Base-by-base conservation (phyloP, 1,139 yeast species). In the Debaryomyces psychrophilus region DNA sequence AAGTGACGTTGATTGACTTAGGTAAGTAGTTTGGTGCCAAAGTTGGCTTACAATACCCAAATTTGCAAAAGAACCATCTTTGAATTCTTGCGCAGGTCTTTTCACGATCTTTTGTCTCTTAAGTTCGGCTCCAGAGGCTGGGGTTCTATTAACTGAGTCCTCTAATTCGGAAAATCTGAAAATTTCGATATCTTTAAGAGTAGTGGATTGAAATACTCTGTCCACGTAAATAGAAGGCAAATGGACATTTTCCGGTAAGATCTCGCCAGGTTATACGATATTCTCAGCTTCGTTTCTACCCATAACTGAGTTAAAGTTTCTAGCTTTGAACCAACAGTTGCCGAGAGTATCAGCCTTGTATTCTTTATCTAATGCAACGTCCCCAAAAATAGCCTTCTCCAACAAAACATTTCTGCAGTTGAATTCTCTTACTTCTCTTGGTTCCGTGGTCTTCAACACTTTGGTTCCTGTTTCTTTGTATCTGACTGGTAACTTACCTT, bases 251-350 rank as follows among this genome's bases (percentile, higher is more conserved):
- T 74, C 76, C 1, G 81, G 73, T 11, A 57, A 51, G 36, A 77
- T 69, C 35, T 68, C 75, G 15, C 82, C 82, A 3, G 72, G 68
- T 50, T 73, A 70, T 23, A 77, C 81, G 46, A 77, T 75, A 49
- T 76, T 61, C 52, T 77, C 81, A 23, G 81, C 82, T 61, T 77
- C 82, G 31, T 75, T 76, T 45, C 75, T 64, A 28, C 76, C 82
- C 65, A 77, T 71, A 5, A 67, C 71, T 23, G 65, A 58, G 56
- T 77, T 77, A 62, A 77, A 77, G 58, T 76, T 77, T 49, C 71
- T 64, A 1, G 81, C 72, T 43, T 68, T 62, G 59, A 77, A 77
- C 67, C 72, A 71, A 50, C 78, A 71, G 55, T 77, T 76, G 3
- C 82, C 82, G 23, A 65, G 56, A 8, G 68, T 69, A 51, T 77